A percentile compares a stretch with the other conserved stretches of the same genome.
Conservation (phyloP, 148 eudicot species). For the Cornus kousa region DNA sequence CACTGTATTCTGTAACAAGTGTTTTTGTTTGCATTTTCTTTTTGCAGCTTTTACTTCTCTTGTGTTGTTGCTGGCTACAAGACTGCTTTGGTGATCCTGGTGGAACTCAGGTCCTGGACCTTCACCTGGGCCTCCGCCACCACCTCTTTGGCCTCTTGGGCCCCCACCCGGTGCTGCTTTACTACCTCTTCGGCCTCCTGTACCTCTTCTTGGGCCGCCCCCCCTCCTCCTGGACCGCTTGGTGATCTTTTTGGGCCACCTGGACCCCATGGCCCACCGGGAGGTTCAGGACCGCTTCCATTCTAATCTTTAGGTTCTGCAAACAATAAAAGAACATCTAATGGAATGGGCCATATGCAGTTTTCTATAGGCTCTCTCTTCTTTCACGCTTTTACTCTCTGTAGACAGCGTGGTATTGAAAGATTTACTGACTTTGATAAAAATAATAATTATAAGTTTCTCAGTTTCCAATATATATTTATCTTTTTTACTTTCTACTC, state of each 20-base stretch:
- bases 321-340: no score
- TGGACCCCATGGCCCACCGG: background rate
- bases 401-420: no score
- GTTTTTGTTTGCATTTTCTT: background rate
- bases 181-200: background rate
- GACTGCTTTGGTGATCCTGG: constrained; percentile 33
- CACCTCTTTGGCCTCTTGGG: constrained; percentile 10
- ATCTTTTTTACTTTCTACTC: no score
- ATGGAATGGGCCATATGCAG: no score
- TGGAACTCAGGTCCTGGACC: constrained; percentile 12
- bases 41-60: constrained; percentile 32
- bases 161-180: constrained; percentile 8
- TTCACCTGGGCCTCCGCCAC: constrained; percentile 1
- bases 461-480: no score
- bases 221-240: background rate
- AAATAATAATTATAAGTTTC: no score
- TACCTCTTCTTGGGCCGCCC: background rate
- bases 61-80: constrained; percentile 45
- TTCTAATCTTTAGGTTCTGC: background rate
- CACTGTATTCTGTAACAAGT: background rate
- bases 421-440: no score
- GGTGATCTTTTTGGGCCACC: background rate
- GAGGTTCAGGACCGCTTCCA: background rate
- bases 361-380: no score
- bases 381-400: no score